Evolutionary conservation across 2,329 filamentous ascomycete species (phyloP).

Genomic region (Alternaria consortialis): DNA sequence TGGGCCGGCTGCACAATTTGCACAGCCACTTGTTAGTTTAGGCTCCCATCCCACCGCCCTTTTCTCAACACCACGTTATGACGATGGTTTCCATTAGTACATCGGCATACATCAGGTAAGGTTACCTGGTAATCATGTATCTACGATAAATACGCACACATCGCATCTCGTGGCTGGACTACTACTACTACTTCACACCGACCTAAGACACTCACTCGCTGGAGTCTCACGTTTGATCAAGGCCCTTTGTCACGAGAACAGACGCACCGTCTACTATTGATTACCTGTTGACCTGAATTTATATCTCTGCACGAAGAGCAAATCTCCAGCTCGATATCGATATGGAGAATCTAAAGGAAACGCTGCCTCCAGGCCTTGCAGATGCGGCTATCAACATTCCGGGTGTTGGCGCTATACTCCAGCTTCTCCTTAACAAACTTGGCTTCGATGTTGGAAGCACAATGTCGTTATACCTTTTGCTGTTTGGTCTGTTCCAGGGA

Average conservation of each 20-base stretch:
- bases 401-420: slow-evolving; percentile 7
- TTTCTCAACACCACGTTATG: not conserved
- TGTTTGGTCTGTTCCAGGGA: slow-evolving; percentile 54
- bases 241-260: not conserved
- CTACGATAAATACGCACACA: not conserved
- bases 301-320: not conserved
- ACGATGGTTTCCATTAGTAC: not conserved
- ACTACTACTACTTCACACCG: not conserved
- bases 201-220: not conserved
- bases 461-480: slow-evolving; percentile 55
- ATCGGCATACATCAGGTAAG: not conserved
- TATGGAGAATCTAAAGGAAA: slow-evolving; percentile 3
- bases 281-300: too few relatives aligned
- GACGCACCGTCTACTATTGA: not conserved
- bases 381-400: slow-evolving; percentile 9
- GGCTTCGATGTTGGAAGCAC: slow-evolving; percentile 59
- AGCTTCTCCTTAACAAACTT: slow-evolving; percentile 27
- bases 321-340: not conserved
- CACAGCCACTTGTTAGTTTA: slow-evolving; percentile 1
- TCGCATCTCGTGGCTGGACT: not conserved
- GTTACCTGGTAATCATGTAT: not conserved
- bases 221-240: not conserved
- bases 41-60: slow-evolving; percentile 3
- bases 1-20: not conserved
- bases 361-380: slow-evolving; percentile 11